phyloP scores from a whole-genome alignment of 2,329 filamentous ascomycete genomes.

The Talaromyces albobiverticillius region DNA sequence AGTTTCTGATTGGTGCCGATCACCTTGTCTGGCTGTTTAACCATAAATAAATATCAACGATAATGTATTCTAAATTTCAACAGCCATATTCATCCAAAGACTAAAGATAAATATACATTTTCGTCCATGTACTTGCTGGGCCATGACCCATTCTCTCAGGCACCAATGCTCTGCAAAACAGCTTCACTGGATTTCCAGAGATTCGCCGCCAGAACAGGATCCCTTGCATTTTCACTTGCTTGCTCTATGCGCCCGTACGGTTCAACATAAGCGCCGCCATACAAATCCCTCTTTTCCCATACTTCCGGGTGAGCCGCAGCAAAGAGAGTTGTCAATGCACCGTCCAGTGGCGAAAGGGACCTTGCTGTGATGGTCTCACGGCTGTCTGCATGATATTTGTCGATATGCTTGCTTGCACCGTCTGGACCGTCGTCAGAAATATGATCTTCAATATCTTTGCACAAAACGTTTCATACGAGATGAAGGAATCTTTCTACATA shows the following conservation, averaged over 20 bases:
- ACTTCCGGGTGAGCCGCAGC: slow-evolving; percentile 9
- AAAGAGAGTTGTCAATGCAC: slow-evolving; percentile 9
- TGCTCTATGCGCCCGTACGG: slow-evolving; percentile 7
- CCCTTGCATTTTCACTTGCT: slow-evolving; percentile 4
- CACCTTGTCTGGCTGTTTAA: slow-evolving; percentile 9
- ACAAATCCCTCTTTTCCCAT: slow-evolving; percentile 8
- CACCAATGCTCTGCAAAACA: slow-evolving; percentile 4
- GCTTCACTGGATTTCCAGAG: slow-evolving; percentile 7
- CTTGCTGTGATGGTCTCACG: neutral
- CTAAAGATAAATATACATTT: neutral
- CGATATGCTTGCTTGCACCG: slow-evolving; percentile 3
- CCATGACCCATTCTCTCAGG: neutral
- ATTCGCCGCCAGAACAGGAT: slow-evolving; percentile 9
- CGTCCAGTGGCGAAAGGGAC: slow-evolving; percentile 6
- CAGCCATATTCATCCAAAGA: neutral
- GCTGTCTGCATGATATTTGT: slow-evolving; percentile 8
- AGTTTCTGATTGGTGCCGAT: slow-evolving; percentile 7
- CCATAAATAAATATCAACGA: neutral
- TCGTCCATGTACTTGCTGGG: neutral
- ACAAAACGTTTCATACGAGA: neutral
- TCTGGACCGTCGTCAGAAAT: neutral
- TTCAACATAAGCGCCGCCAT: slow-evolving; percentile 10
- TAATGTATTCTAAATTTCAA: neutral
- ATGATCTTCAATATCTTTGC: neutral
- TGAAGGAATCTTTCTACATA: no score